These are phyloP conservation scores for Rhododendron henanense DNA, from an alignment of 148 eudicot species.

Conservation along the genomic window DNA sequence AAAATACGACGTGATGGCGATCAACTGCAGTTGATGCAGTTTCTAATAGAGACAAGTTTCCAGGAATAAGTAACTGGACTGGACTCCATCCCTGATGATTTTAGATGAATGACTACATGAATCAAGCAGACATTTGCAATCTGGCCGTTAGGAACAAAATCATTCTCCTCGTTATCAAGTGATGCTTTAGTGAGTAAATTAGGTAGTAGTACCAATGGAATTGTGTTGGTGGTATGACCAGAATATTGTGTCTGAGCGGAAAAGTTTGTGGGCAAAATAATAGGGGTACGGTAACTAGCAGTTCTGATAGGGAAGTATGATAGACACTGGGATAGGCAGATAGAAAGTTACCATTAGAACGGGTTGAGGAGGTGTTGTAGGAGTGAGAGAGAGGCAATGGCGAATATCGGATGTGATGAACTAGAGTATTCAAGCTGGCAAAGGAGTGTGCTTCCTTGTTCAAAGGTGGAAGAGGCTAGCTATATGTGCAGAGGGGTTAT, in stretches of 20 bases:
- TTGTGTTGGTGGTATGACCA: not conserved
- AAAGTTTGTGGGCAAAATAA: not conserved
- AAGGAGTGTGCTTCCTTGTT: not conserved
- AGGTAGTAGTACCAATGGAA: not conserved
- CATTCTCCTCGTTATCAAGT: not conserved
- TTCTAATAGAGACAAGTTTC: not conserved
- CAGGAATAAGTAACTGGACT: not conserved
- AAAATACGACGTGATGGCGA: not conserved
- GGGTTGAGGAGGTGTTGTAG: not conserved
- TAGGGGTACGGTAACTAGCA: not conserved
- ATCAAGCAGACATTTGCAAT: not conserved
- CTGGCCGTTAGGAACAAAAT: not conserved
- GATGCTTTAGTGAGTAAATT: not conserved
- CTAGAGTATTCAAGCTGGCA: not conserved
- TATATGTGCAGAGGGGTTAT: not conserved
- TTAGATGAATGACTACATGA: not conserved
- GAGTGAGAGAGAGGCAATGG: not conserved
- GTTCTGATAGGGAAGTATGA: not conserved
- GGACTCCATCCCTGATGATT: not conserved
- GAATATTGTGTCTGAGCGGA: not conserved
- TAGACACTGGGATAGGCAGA: not conserved
- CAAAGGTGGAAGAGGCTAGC: not conserved
- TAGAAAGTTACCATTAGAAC: not conserved
- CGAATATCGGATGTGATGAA: not conserved
- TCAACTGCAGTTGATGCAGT: not conserved